Conservation (phyloP, 2,329 filamentous ascomycete genomes). For the Magnaporthales sp. region DNA sequence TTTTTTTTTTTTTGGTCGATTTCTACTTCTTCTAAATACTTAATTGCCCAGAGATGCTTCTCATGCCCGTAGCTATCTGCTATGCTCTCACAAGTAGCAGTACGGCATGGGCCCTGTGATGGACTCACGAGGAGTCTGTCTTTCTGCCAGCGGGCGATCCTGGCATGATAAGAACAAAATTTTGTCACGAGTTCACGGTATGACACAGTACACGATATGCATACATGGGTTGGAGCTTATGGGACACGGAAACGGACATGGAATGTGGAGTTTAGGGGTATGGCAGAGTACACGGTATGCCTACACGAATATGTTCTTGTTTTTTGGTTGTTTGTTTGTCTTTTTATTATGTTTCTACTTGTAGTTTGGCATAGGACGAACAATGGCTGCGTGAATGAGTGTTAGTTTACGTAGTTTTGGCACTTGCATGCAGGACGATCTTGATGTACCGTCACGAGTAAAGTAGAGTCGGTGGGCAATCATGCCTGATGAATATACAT, state of each 20-base stretch:
- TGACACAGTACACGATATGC: not conserved
- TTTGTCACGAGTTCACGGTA: not conserved
- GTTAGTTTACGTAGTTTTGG: not conserved
- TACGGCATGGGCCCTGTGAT: not conserved
- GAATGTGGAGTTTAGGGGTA: not conserved
- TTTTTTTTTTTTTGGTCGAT: not conserved
- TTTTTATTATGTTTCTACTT: not conserved
- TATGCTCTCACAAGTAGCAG: not conserved
- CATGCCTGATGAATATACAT: not conserved
- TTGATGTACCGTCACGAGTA: too few species aligned
- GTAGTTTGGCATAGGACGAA: not conserved
- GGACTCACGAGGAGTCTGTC: not conserved
- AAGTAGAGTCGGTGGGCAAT: too few species aligned
- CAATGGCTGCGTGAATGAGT: not conserved
- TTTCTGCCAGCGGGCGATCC: not conserved
- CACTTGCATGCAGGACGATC: too few species aligned
- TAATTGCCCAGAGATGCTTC: not conserved
- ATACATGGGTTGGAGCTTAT: not conserved
- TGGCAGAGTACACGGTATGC: slow-evolving; percentile 5
- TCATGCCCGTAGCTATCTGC: not conserved
- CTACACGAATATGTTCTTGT: not conserved
- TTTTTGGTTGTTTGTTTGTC: not conserved
- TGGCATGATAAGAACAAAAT: not conserved
- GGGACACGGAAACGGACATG: not conserved
- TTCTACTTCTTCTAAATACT: not conserved